Evolutionary conservation across 1,139 yeast species (phyloP), one percentile per base, ranked within the genome.

Genomic region (Hanseniaspora sp.): DNA sequence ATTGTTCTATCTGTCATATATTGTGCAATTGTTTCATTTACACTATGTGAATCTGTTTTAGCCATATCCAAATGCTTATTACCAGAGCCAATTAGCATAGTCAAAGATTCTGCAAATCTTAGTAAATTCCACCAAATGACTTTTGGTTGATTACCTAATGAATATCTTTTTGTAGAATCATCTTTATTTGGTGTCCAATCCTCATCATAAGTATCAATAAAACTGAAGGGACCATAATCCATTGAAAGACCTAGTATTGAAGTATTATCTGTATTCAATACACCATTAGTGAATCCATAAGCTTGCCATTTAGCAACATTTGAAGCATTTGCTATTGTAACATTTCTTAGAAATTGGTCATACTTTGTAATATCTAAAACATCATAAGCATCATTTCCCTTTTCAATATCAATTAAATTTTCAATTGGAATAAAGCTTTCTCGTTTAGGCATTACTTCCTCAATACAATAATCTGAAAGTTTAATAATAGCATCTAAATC

Each of bases 171-270:
- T 55, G 74, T 72, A 49, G 76, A 78, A 65, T 92, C 98, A 64
- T 88, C 96, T 55, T 88, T 90, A 64, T 92, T 92, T 1, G 97
- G 94, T 0, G 96, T 85, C 64, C 78, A 90, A 53, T 76, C 68
- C 7, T 95, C 90, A 63, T 87, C 82, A 65, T 83, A 92, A 56
- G 78, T 79, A 64, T 90, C 96, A 81, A 85, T 74, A 55, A 88
- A 85, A 29, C 95, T 85, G 70, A 86, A 92, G 1, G 98, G 98
- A 4, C 98, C 98, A 66, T 83, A 92, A 67, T 92, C 98, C 69
- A 92, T 79, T 0, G 95, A 80, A 15, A 90, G 71, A 0, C 98
- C 98, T 46, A 83, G 65, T 7, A 92, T 74, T 0, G 96, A 86
- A 0, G 96, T 87, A 64, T 92, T 92, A 65, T 92, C 98, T 0